Conservation (phyloP, 768 basidiomycete species). For the Tulasnella sp. region DNA sequence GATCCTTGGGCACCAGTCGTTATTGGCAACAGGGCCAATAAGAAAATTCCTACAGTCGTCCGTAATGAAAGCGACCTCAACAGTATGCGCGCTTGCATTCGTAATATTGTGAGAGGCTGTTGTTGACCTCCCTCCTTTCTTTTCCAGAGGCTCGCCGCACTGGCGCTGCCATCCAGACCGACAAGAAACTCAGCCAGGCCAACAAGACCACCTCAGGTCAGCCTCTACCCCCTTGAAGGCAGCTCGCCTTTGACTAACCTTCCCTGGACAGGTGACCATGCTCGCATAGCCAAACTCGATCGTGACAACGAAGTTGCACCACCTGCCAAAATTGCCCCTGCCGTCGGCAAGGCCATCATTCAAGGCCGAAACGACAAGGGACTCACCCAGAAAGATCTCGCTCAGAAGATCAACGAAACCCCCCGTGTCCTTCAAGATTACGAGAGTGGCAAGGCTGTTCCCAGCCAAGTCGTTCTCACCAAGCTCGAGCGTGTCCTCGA, state of each 20-base stretch:
- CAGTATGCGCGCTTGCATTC: conserved; percentile 32
- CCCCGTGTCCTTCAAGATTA: conserved; percentile 84
- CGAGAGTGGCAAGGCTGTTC: conserved; percentile 81
- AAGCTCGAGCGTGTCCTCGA: conserved; percentile 84
- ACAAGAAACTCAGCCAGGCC: conserved; percentile 60
- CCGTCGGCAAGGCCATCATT: conserved; percentile 79
- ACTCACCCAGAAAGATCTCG: conserved; percentile 87
- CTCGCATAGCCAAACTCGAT: conserved; percentile 88
- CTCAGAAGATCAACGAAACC: conserved; percentile 91
- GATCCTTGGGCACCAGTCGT: background rate
- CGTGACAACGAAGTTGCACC: conserved; percentile 94
- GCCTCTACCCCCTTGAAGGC: conserved; percentile 13
- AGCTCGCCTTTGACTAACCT: conserved; percentile 43
- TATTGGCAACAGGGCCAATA: background rate
- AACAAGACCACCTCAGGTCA: conserved; percentile 57
- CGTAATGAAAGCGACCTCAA: conserved; percentile 7
- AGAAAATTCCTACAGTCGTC: conserved; percentile 25
- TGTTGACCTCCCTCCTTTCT: background rate
- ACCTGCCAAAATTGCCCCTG: conserved; percentile 69
- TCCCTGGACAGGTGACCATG: conserved; percentile 59
- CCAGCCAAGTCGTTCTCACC: conserved; percentile 76
- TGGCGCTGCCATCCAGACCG: conserved; percentile 74
- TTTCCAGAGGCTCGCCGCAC: conserved; percentile 56
- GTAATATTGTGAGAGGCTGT: background rate
- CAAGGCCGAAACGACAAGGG: conserved; percentile 70